Conservation (phyloP, 1,284 basidiomycete species). For the Rhodotorula sp. region DNA sequence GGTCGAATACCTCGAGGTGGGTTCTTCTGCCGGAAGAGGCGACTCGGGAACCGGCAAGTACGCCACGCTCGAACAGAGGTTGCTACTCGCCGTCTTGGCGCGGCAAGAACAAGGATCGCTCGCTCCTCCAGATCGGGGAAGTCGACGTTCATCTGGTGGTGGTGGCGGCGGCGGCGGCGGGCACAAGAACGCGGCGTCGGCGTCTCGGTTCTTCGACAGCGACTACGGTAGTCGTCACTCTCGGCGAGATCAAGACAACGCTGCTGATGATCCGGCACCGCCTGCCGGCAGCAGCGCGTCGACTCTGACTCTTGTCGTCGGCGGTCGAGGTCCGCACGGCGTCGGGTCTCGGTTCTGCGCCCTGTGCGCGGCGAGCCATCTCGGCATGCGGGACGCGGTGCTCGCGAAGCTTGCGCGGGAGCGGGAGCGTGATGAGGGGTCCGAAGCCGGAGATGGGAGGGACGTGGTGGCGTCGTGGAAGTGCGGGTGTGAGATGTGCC, state of each 20-base stretch:
- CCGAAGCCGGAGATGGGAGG: not conserved
- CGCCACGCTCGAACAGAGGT: conserved; percentile 23
- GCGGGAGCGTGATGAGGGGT: too few species aligned
- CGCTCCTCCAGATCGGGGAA: not conserved
- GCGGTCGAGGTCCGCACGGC: not conserved
- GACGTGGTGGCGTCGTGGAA: not conserved
- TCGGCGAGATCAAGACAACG: too few species aligned
- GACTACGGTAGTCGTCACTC: too few species aligned
- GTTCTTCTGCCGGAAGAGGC: too few species aligned
- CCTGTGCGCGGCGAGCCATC: conserved; percentile 20
- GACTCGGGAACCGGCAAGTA: not conserved
- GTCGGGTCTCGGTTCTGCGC: conserved; percentile 17
- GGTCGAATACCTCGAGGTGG: too few species aligned
- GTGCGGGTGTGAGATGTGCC: conserved; percentile 14
- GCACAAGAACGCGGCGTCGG: too few species aligned
- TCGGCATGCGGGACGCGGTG: conserved; percentile 3
- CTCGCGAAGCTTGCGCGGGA: not conserved
- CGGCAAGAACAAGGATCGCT: not conserved
- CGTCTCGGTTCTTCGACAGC: too few species aligned
- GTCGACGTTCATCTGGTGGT: not conserved
- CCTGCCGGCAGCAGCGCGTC: not conserved
- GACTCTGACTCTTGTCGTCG: conserved; percentile 25
- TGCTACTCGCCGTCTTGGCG: conserved; percentile 21
- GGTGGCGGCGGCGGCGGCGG: too few species aligned
- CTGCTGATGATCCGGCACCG: too few species aligned